A percentile compares a stretch with the other conserved stretches of the same genome.
phyloP scores from a whole-genome alignment of 495 filamentous ascomycete genomes.

The Tuber calosporum region DNA sequence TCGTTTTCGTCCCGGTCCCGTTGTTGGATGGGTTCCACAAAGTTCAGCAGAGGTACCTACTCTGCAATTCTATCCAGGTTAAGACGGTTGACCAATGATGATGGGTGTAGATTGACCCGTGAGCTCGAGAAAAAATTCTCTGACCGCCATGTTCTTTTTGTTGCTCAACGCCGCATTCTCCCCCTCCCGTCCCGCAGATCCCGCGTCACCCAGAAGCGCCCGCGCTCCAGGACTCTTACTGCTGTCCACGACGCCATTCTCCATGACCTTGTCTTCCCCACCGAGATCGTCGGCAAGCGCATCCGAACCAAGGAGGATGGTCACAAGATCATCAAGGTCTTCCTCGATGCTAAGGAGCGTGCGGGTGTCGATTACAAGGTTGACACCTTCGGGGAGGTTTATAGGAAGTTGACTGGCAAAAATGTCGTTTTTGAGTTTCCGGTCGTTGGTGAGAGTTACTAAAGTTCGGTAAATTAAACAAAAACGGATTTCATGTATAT shows the following conservation, averaged over 20 bases:
- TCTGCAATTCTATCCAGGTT: not conserved
- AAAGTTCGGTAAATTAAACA: conserved; percentile 44
- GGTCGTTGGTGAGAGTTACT: conserved; percentile 66
- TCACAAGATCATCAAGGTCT: conserved; percentile 93
- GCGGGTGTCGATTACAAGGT: conserved; percentile 97
- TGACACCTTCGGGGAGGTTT: conserved; percentile 98
- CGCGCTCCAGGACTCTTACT: conserved; percentile 91
- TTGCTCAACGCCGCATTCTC: conserved; percentile 96
- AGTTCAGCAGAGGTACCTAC: conserved; percentile 88
- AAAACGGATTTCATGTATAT: conserved; percentile 11
- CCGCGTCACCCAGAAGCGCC: conserved; percentile 97
- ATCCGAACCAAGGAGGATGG: conserved; percentile 93
- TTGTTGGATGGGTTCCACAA: conserved; percentile 92
- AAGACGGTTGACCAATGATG: conserved; percentile 17
- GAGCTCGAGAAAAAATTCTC: conserved; percentile 99
- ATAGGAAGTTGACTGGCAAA: conserved; percentile 90
- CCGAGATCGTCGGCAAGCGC: conserved; percentile 99
- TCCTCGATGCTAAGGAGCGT: conserved; percentile 99
- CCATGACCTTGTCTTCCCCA: conserved; percentile 92
- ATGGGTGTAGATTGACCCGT: conserved; percentile 71
- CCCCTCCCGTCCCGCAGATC: conserved; percentile 94
- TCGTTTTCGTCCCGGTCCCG: conserved; percentile 99
- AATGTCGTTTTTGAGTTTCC: conserved; percentile 96
- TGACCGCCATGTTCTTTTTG: conserved; percentile 97
- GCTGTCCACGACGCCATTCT: conserved; percentile 97